Base-by-base conservation (phyloP, 768 basidiomycete species). In the Rhodotorula toruloides region DNA sequence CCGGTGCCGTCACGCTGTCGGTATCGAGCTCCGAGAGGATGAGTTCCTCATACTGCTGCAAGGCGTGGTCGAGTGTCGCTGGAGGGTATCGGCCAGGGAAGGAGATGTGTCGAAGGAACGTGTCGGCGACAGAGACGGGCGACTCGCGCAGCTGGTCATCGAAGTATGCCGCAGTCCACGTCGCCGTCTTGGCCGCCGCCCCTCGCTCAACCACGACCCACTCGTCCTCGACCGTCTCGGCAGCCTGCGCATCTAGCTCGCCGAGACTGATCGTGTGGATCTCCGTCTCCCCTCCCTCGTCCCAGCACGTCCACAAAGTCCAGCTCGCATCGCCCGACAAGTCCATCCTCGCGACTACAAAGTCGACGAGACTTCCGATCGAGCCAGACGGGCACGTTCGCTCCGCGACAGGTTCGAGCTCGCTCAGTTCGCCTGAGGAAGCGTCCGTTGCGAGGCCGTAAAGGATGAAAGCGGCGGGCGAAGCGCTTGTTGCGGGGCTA, bases 71-170 rank as follows among this genome's bases (percentile, higher is more conserved):
- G 40, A 96, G 83, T 14, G 91, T 90, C 42, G 88, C 78, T 4
- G 84, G 80, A 14, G 93, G 93, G 78, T 96, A 97, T 57, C 90
- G 82, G 29, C 90, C 90, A 0, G 94, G 92, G 39, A 86, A 83
- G 82, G 93, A 86, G 70, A 96, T 81, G 50, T 86, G 89, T 58
- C 85, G 82, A 74, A 92, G 82, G 78, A 91, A 92, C 68, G 87
- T 87, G 62, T 86, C 86, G 0, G 87, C 82, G 73, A 93, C 77
- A 52, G 75, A 72, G 19, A 86, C 86, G 32, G 84, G 82, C 37
- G 83, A 80, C 25, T 73, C 71, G 61, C 87, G 79, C 63, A 94
- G 83, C 58, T 87, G 82, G 72, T 90, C 89, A 73, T 93, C 91
- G 72, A 97, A 85, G 77, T 89, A 87, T n/a, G 86, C 84, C 25